phyloP scores from a whole-genome alignment of 441 rosid genomes.

The Eruca vesicaria region DNA sequence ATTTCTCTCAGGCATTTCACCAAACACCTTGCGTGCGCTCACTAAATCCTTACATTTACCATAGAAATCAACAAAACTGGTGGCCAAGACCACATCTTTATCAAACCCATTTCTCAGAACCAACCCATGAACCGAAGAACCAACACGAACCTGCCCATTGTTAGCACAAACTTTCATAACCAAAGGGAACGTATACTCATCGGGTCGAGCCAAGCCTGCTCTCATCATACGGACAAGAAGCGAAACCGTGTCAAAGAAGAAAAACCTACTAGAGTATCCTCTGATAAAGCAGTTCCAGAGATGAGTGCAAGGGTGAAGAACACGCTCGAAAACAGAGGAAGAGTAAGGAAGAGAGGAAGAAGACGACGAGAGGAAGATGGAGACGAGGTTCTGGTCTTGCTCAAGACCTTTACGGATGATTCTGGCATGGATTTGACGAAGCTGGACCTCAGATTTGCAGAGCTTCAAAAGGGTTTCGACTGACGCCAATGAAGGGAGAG shows the following conservation, averaged over 20 bases:
- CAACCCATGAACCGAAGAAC: constrained; percentile 54
- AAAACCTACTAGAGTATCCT: constrained; percentile 37
- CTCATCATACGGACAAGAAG: constrained; percentile 58
- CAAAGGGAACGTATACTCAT: constrained; percentile 49
- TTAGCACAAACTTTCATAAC: constrained; percentile 56
- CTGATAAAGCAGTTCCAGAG: constrained; percentile 62
- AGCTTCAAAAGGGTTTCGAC: constrained; percentile 49
- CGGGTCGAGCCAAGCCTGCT: constrained; percentile 40
- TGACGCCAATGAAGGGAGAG: constrained; percentile 33
- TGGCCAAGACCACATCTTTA: constrained; percentile 53
- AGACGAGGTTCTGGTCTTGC: constrained; percentile 57
- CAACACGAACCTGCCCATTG: constrained; percentile 41
- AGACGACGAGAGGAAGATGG: constrained; percentile 45
- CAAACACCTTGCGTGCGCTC: constrained; percentile 63
- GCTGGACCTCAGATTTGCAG: constrained; percentile 50
- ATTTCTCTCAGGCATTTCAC: constrained; percentile 51
- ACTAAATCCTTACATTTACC: constrained; percentile 51
- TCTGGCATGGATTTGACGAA: constrained; percentile 67
- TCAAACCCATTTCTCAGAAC: constrained; percentile 43
- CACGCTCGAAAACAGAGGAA: constrained; percentile 44
- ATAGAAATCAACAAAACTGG: constrained; percentile 64
- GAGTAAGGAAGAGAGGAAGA: constrained; percentile 41
- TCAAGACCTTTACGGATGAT: constrained; percentile 72
- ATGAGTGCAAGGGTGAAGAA: constrained; percentile 47
- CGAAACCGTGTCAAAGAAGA: constrained; percentile 40